A percentile compares a stretch with the other conserved stretches of the same genome.
Conservation (phyloP, 257 asterid genomes). For the Paulownia fortunei region DNA sequence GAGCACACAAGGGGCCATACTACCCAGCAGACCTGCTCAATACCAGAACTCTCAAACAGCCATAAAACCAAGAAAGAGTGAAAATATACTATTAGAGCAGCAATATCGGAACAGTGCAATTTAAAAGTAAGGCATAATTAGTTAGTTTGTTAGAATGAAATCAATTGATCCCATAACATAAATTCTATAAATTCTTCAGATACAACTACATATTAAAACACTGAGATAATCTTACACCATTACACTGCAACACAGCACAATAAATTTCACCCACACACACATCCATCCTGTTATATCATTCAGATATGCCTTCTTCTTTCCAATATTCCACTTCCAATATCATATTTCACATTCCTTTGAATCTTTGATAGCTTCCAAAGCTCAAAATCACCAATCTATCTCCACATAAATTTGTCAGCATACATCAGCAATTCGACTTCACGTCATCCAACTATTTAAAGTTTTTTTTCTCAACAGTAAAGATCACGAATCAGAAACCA, state of each 20-base stretch:
- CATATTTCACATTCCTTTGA: not conserved
- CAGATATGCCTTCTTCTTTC: not conserved
- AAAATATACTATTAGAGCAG: not conserved
- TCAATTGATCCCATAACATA: not conserved
- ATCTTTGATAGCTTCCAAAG: not conserved
- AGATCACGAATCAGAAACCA: conserved; percentile 26
- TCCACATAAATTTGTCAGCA: not conserved
- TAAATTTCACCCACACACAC: not conserved
- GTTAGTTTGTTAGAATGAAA: not conserved
- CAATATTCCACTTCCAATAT: conserved; percentile 10
- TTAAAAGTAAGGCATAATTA: not conserved
- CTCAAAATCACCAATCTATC: conserved; percentile 6
- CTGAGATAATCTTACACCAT: not conserved
- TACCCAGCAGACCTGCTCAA: conserved; percentile 82
- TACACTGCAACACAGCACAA: not conserved
- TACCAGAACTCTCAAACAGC: conserved; percentile 18
- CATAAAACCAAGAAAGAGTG: not conserved
- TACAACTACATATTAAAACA: not conserved
- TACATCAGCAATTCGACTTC: not conserved
- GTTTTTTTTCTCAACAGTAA: not conserved
- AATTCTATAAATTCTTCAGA: not conserved
- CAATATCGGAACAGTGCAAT: not conserved
- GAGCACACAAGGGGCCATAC: conserved; percentile 90
- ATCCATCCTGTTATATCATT: not conserved
- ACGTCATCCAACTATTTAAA: not conserved